phyloP scores from a whole-genome alignment of 1,139 yeast genomes.

The Pichia sp. region DNA sequence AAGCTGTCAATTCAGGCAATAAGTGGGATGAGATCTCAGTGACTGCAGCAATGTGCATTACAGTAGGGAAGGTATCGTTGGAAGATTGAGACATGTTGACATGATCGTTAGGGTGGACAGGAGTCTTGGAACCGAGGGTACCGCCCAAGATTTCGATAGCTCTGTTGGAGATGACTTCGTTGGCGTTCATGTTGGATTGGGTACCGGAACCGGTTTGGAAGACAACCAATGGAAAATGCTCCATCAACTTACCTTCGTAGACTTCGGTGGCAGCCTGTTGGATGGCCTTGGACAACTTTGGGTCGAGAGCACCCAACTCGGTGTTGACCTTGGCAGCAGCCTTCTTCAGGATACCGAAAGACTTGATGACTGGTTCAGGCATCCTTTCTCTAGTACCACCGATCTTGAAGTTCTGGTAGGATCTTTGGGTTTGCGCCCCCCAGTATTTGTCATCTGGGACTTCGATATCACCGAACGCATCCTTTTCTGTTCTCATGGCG shows the following conservation, averaged over 20 bases:
- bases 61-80: conserved; percentile 98
- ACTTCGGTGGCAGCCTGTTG: conserved; percentile 95
- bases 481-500: conserved; percentile 68
- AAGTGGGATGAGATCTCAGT: conserved; percentile 72
- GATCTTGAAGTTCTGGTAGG: conserved; percentile 87
- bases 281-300: conserved; percentile 77
- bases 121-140: conserved; percentile 79
- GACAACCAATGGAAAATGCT: conserved; percentile 95
- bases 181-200: conserved; percentile 97
- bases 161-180: conserved; percentile 95
- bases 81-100: conserved; percentile 98
- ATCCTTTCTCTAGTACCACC: conserved; percentile 88
- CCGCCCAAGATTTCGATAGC: conserved; percentile 97
- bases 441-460: conserved; percentile 84
- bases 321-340: conserved; percentile 92
- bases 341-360: conserved; percentile 91
- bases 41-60: conserved; percentile 98
- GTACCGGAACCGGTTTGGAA: conserved; percentile 99
- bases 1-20: conserved; percentile 71
- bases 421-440: conserved; percentile 98
- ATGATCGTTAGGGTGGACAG: conserved; percentile 98
- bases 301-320: conserved; percentile 75
- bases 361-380: conserved; percentile 86
- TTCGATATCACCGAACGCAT: conserved; percentile 94
- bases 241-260: conserved; percentile 82